Evolutionary conservation across 305 asterid genomes (phyloP).

Genomic region (Fraxinus velutina): DNA sequence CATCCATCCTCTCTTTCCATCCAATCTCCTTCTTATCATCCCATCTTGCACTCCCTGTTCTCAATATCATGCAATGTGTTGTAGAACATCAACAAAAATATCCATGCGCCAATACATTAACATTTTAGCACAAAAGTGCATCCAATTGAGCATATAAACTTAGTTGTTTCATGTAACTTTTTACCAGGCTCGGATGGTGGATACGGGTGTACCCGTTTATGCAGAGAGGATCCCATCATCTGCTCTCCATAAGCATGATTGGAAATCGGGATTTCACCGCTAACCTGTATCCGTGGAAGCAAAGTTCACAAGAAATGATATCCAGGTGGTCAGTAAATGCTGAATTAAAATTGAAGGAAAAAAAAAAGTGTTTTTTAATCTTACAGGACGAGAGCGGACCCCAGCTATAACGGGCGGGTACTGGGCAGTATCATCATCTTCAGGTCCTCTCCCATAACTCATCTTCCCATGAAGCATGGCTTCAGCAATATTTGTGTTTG

Average conservation of each 20-base stretch:
- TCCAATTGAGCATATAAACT: not conserved
- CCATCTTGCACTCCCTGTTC: constrained; percentile 72
- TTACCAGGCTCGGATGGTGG: constrained; percentile 63
- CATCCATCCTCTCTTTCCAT: constrained; percentile 97
- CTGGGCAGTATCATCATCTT: constrained; percentile 60
- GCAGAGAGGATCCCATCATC: constrained; percentile 58
- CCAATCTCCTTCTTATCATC: constrained; percentile 76
- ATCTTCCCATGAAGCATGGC: constrained; percentile 96
- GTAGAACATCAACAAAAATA: not conserved
- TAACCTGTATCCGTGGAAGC: constrained; percentile 46
- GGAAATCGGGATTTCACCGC: constrained; percentile 78
- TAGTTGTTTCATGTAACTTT: not conserved
- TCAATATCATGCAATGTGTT: not conserved
- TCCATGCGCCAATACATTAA: not conserved
- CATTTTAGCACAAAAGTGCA: not conserved
- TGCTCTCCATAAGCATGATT: constrained; percentile 74
- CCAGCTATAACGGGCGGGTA: constrained; percentile 85
- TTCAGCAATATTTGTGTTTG: constrained; percentile 67
- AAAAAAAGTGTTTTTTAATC: constrained; percentile 1
- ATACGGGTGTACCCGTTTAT: constrained; percentile 85
- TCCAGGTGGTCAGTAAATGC: not conserved
- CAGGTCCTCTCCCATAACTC: constrained; percentile 96
- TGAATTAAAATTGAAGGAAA: not conserved
- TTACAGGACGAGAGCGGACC: constrained; percentile 67
- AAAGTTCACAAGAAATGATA: not conserved